Conservation (phyloP, 2,329 filamentous ascomycete species). For the Arachnomyces sp. region DNA sequence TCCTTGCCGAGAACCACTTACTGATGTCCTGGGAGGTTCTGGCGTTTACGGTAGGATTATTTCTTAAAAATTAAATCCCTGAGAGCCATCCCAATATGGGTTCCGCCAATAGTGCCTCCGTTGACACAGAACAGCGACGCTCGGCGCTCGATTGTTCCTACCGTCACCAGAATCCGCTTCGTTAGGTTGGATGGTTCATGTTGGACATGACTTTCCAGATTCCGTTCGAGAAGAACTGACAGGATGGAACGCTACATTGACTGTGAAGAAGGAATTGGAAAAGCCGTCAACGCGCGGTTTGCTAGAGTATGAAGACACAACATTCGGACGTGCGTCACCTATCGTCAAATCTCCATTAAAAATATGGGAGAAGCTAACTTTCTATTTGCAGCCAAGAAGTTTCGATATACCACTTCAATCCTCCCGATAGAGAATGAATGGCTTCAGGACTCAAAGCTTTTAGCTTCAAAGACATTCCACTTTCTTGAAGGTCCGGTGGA, state of each 20-base stretch:
- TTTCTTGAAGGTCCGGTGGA: constrained; percentile 16
- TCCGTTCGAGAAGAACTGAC: constrained; percentile 7
- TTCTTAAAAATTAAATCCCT: constrained; percentile 10
- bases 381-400: constrained; percentile 14
- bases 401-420: constrained; percentile 14
- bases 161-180: constrained; percentile 9
- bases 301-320: constrained; percentile 21
- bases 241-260: constrained; percentile 13
- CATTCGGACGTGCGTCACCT: constrained; percentile 22
- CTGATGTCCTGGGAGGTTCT: constrained; percentile 26
- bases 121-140: constrained; percentile 9
- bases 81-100: neutral
- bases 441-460: constrained; percentile 6
- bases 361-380: constrained; percentile 2
- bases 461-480: constrained; percentile 18
- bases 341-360: too few relatives aligned
- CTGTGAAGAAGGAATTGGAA: constrained; percentile 7
- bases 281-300: constrained; percentile 18
- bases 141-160: constrained; percentile 22
- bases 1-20: constrained; percentile 16
- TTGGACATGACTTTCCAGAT: constrained; percentile 20
- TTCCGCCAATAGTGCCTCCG: too few relatives aligned
- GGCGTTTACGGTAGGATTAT: constrained; percentile 21
- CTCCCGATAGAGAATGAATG: constrained; percentile 11
- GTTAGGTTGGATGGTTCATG: constrained; percentile 18